Conservation (phyloP, 2,329 filamentous ascomycete genomes). For the Leptodontidium sp. region DNA sequence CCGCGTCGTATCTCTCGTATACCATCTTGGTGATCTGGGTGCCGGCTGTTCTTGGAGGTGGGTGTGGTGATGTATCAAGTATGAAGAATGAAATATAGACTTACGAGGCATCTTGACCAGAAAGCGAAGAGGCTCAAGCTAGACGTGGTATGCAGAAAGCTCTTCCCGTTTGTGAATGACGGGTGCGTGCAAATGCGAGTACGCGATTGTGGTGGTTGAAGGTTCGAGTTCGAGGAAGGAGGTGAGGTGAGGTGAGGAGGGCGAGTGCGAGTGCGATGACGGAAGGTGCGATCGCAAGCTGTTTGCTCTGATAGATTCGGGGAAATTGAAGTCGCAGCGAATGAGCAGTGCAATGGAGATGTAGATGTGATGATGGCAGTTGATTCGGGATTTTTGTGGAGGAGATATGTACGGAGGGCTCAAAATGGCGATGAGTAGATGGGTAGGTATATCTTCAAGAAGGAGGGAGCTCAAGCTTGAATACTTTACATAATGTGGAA, state of each 20-base stretch:
- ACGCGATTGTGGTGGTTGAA: neutral
- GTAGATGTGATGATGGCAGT: neutral
- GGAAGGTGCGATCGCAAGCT: constrained; percentile 14
- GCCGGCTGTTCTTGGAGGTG: constrained; percentile 12
- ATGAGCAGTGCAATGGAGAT: neutral
- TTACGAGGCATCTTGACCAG: constrained; percentile 39
- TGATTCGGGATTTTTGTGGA: neutral
- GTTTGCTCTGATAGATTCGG: neutral
- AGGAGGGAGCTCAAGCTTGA: neutral
- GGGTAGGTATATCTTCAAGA: neutral
- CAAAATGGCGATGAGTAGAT: neutral
- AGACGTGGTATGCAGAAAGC: constrained; percentile 11
- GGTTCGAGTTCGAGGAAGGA: neutral
- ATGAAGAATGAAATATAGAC: constrained; percentile 23
- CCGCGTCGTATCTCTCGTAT: neutral
- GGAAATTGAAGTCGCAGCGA: neutral
- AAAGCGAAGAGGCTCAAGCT: constrained; percentile 3
- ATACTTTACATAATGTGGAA: neutral
- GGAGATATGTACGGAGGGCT: neutral
- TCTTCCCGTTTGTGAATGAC: neutral
- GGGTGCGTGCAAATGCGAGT: neutral
- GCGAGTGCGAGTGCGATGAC: neutral
- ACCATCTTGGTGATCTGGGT: constrained; percentile 8
- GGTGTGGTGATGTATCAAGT: neutral
- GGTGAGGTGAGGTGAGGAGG: neutral